Evolutionary conservation across 2,329 filamentous ascomycete species (phyloP).

Genomic region (Beauveria rudraprayagi): DNA sequence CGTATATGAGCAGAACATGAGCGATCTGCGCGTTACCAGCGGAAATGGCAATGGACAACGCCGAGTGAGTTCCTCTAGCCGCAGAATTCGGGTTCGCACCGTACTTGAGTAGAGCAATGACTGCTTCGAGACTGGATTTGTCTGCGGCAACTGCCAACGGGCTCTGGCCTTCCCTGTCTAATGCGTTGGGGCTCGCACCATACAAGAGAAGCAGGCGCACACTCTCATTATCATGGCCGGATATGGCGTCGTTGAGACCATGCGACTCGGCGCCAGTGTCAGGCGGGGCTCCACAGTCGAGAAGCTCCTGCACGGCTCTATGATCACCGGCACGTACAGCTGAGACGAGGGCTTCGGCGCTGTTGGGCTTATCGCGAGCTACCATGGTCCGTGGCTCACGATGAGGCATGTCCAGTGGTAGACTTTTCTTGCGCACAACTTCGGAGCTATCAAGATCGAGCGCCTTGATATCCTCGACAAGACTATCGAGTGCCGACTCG

Average conservation of each 20-base stretch:
- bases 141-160: constrained; percentile 45
- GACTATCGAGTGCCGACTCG: background rate
- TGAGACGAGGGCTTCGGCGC: background rate
- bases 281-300: constrained; percentile 49
- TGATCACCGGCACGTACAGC: background rate
- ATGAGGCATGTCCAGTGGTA: background rate
- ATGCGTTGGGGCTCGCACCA: constrained; percentile 47
- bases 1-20: constrained; percentile 53
- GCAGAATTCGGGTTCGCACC: constrained; percentile 50
- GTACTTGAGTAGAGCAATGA: constrained; percentile 55
- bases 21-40: constrained; percentile 48
- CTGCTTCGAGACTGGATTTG: constrained; percentile 46
- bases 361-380: background rate
- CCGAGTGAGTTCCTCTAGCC: constrained; percentile 42
- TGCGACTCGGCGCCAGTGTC: constrained; percentile 38
- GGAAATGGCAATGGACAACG: constrained; percentile 42
- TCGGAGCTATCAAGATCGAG: background rate
- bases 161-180: constrained; percentile 40
- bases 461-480: background rate
- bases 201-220: constrained; percentile 49
- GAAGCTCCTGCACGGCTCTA: constrained; percentile 31
- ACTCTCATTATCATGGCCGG: constrained; percentile 42
- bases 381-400: background rate
- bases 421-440: background rate
- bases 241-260: constrained; percentile 45